Conservation (phyloP, 73 alveolate genomes). For the Tetrahymena malaccensis region DNA sequence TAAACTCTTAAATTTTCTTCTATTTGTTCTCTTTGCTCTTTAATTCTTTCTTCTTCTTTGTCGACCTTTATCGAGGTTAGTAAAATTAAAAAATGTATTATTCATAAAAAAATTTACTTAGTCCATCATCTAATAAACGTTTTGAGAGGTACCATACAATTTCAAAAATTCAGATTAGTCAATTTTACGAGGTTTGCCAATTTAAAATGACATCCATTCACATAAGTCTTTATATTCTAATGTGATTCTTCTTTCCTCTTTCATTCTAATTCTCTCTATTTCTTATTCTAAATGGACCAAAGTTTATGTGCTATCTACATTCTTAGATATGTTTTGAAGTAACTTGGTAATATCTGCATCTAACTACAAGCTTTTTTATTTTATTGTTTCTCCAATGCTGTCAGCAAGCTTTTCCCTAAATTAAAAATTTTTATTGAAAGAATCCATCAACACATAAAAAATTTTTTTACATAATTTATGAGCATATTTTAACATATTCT, state of each 20-base stretch:
- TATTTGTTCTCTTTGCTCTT: neutral
- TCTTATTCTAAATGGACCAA: neutral
- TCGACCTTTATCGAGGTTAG: neutral
- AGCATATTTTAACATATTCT: constrained; percentile 56
- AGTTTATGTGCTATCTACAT: constrained; percentile 52
- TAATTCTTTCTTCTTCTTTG: neutral
- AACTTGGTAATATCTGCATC: constrained; percentile 41
- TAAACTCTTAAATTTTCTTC: neutral
- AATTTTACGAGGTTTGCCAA: neutral
- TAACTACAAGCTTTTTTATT: constrained; percentile 33
- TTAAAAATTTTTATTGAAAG: neutral
- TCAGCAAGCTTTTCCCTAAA: constrained; percentile 17
- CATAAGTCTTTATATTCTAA: neutral
- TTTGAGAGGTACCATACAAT: neutral
- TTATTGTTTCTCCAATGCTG: constrained; percentile 44
- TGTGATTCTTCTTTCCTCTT: neutral
- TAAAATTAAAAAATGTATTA: neutral
- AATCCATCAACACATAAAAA: neutral
- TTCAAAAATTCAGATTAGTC: neutral
- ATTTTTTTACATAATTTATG: constrained; percentile 44
- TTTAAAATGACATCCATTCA: neutral
- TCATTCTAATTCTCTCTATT: neutral
- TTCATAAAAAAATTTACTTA: neutral
- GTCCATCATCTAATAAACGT: neutral
- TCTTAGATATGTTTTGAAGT: constrained; percentile 43